Conservation (phyloP, 2,329 filamentous ascomycete genomes). For the Fusarium albosuccineum region DNA sequence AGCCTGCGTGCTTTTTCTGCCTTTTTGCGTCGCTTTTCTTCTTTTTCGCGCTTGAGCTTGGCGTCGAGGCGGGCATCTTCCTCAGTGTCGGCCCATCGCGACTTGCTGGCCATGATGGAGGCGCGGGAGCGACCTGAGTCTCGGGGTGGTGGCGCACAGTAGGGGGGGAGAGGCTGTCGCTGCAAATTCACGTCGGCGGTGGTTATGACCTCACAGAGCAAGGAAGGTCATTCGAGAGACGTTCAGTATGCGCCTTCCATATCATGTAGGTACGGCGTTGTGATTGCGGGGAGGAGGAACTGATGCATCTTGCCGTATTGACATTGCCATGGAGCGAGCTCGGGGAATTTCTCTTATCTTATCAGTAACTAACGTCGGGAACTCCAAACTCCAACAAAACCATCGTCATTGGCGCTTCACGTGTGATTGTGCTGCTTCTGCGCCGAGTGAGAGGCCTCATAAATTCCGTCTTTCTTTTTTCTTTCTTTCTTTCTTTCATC, state of each 20-base stretch:
- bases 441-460: slow-evolving; percentile 7
- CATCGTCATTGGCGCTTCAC: slow-evolving; percentile 35
- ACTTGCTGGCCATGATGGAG: slow-evolving; percentile 72
- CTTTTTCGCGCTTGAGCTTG: slow-evolving; percentile 83
- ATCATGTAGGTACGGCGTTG: slow-evolving; percentile 1
- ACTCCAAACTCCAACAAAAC: slow-evolving; percentile 25
- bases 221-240: background rate
- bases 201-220: background rate
- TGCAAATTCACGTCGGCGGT: too few species aligned
- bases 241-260: background rate
- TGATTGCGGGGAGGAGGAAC: slow-evolving; percentile 14
- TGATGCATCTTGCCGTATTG: background rate
- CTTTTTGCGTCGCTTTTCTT: slow-evolving; percentile 88
- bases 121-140: background rate
- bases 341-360: slow-evolving; percentile 42
- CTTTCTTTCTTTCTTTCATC: too few species aligned
- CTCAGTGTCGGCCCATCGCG: slow-evolving; percentile 89
- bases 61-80: slow-evolving; percentile 82
- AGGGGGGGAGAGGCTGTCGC: background rate
- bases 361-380: slow-evolving; percentile 25
- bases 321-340: background rate
- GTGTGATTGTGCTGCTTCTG: slow-evolving; percentile 9
- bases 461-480: background rate
- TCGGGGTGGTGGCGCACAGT: background rate
- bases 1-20: slow-evolving; percentile 81